A percentile compares a stretch with the other conserved stretches of the same genome.
phyloP scores from a whole-genome alignment of 2,329 filamentous ascomycete species.

The Hypoxylon sp. region DNA sequence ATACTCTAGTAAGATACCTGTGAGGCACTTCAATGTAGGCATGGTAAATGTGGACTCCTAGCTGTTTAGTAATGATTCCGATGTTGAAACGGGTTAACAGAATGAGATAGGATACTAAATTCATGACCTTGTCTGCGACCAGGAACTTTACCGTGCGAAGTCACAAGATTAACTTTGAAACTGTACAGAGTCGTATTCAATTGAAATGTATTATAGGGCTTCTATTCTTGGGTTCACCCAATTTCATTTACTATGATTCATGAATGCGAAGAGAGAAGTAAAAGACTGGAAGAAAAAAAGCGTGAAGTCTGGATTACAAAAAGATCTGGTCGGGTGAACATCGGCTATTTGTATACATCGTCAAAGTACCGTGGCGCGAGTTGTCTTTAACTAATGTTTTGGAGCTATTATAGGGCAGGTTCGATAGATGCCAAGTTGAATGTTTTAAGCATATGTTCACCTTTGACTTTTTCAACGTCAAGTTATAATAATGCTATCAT shows the following conservation, averaged over 20 bases:
- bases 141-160: background rate
- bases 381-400: background rate
- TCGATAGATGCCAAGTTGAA: background rate
- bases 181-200: background rate
- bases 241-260: background rate
- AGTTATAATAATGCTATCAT: background rate
- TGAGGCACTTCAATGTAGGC: background rate
- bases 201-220: background rate
- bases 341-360: conserved; percentile 1
- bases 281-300: background rate
- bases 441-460: background rate
- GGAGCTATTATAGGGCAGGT: background rate
- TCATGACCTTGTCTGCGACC: background rate
- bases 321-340: conserved; percentile 9
- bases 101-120: background rate
- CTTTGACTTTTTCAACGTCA: background rate
- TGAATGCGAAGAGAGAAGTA: background rate
- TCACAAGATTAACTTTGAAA: background rate
- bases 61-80: background rate
- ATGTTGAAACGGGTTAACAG: conserved; percentile 3
- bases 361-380: background rate
- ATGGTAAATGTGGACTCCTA: background rate
- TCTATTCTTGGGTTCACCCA: background rate
- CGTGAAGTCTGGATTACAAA: too few relatives aligned
- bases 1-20: background rate